Base-by-base conservation (phyloP, 352 stramenopile species). In the Phytopythium litorale region DNA sequence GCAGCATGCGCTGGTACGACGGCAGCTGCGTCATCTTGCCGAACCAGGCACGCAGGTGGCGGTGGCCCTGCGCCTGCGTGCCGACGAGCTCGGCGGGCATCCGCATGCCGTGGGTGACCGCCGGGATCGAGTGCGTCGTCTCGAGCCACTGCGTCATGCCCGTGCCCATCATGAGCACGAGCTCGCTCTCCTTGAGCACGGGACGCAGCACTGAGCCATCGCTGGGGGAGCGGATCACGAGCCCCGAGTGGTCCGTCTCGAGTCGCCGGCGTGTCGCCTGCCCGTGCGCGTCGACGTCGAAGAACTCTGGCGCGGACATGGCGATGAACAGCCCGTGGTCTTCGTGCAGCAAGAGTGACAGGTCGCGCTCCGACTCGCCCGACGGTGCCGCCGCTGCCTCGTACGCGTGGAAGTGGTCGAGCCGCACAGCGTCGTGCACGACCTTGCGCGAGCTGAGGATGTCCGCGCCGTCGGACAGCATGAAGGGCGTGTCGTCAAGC, bases 331-430 rank as follows among this genome's bases (percentile, higher is more conserved):
- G 55, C 4, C 80, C 78, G 55, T 83, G 65, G 64, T 89, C 80
- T 62, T 83, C 76, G 52, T 89, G 80, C 55, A 84, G 68, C 18
- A 56, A 57, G 28, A 89, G 71, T 33, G 80, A 89, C 59, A 86
- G 63, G 25, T 76, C 67, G 33, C 61, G 18, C 19, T 68, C 62
- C 7, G 60, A 50, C 33, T 43, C 38, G 7, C 59, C 57, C 19
- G 40, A 49, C 16, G 9, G 15, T 1, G 49, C 19, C 9, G 49
- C 37, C 59, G 61, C 55, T 19, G 74, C 71, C 43, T 88, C 66
- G 60, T 90, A 90, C 25, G 78, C 68, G 56, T 90, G 81, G 59
- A 90, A 88, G 60, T 90, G 78, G 35, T 90, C 79, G 5, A 90
- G 63, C 21, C 71, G 71, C 28, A 76, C 69, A 7, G 78, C 75